Evolutionary conservation across 345 rosid species (phyloP).

Genomic region (Salix exigua): DNA sequence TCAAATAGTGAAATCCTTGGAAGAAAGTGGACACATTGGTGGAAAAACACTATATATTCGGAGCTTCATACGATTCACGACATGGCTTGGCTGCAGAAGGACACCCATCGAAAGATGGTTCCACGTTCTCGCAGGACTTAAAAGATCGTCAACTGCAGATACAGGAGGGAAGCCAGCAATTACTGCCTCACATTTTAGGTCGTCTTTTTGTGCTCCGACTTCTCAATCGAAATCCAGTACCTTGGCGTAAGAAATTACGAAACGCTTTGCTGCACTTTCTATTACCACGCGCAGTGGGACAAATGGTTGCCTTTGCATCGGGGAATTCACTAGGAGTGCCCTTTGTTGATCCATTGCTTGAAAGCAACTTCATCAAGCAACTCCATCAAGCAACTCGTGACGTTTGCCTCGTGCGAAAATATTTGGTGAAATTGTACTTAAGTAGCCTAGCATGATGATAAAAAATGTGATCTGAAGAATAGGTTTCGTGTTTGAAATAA

Average conservation of each 20-base stretch:
- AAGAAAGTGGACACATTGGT: constrained; percentile 49
- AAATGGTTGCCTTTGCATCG: constrained; percentile 66
- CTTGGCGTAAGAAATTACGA: constrained; percentile 64
- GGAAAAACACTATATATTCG: constrained; percentile 50
- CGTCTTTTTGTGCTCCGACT: constrained; percentile 68
- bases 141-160: constrained; percentile 30
- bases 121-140: constrained; percentile 59
- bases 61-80: constrained; percentile 91
- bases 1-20: constrained; percentile 50
- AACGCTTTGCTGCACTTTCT: constrained; percentile 71
- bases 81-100: constrained; percentile 70
- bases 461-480: too few species aligned
- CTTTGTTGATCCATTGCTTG: constrained; percentile 67
- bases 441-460: too few species aligned
- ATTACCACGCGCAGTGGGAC: constrained; percentile 52
- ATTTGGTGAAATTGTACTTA: constrained; percentile 24
- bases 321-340: constrained; percentile 75
- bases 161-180: constrained; percentile 72
- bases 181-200: constrained; percentile 77
- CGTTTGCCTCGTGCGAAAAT: constrained; percentile 61
- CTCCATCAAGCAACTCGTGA: constrained; percentile 80
- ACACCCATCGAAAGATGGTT: constrained; percentile 60
- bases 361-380: constrained; percentile 79
- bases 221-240: constrained; percentile 50
- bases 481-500: accelerated